Conservation (phyloP, 1,139 yeast genomes). For the Zygoascus hellenicus region DNA sequence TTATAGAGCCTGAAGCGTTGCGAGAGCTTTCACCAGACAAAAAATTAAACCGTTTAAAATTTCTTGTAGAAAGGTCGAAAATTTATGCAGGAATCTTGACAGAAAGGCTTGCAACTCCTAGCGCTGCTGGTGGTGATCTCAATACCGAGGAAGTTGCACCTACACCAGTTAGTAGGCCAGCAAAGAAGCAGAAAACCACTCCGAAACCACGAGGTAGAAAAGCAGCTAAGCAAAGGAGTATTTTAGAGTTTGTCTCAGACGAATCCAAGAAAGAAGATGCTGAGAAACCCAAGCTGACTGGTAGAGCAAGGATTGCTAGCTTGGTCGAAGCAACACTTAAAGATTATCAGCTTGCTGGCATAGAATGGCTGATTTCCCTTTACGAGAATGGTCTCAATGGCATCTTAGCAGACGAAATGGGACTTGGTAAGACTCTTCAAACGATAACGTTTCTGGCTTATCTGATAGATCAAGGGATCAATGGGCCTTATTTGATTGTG, state of each 20-base stretch:
- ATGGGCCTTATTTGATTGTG: constrained; percentile 80
- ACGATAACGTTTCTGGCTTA: constrained; percentile 74
- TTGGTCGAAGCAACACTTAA: constrained; percentile 41
- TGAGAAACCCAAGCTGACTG: constrained; percentile 1
- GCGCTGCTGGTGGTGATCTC: not conserved
- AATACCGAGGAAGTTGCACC: not conserved
- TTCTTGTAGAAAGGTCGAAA: constrained; percentile 74
- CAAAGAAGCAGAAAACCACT: constrained; percentile 14
- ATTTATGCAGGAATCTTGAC: constrained; percentile 78
- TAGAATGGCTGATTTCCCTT: constrained; percentile 82
- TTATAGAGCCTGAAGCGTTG: constrained; percentile 12
- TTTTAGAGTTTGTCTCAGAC: constrained; percentile 12
- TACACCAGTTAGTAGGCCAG: constrained; percentile 9
- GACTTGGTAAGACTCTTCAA: constrained; percentile 90
- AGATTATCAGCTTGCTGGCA: constrained; percentile 82
- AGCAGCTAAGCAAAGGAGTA: constrained; percentile 14
- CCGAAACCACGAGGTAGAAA: not conserved
- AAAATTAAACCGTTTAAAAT: constrained; percentile 59
- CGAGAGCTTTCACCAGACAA: constrained; percentile 26
- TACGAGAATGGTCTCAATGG: constrained; percentile 95
- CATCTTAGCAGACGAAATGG: constrained; percentile 96
- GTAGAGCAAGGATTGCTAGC: constrained; percentile 3
- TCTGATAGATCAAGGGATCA: constrained; percentile 69
- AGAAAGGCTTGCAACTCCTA: constrained; percentile 46
- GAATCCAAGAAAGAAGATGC: not conserved